These are phyloP conservation scores for Fusarium illudens DNA, from an alignment of 2,329 filamentous ascomycete genomes.

Conservation along the genomic window DNA sequence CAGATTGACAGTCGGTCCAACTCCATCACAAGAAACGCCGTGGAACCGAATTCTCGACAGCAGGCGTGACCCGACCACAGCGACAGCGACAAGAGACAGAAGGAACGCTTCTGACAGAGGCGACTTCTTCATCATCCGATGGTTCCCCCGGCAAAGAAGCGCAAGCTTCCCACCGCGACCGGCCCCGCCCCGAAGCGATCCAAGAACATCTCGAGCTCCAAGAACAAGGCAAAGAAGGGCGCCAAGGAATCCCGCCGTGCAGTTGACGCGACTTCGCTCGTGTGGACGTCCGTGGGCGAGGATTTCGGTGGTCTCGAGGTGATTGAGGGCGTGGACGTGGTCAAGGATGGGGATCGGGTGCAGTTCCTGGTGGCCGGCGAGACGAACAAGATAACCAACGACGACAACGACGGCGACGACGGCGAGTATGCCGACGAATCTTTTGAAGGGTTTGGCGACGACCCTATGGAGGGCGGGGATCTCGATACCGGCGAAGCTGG, in stretches of 20 bases:
- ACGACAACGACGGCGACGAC: slow-evolving; percentile 21
- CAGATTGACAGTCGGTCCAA: slow-evolving; percentile 19
- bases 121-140: slow-evolving; percentile 35
- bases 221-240: slow-evolving; percentile 44
- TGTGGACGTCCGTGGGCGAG: slow-evolving; percentile 82
- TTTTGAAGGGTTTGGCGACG: slow-evolving; percentile 72
- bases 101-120: slow-evolving; percentile 12
- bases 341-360: slow-evolving; percentile 68
- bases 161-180: slow-evolving; percentile 48
- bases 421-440: slow-evolving; percentile 58
- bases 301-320: slow-evolving; percentile 94
- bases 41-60: slow-evolving; percentile 1
- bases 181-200: slow-evolving; percentile 49
- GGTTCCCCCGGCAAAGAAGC: slow-evolving; percentile 48
- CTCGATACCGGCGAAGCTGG: slow-evolving; percentile 46
- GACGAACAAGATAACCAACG: slow-evolving; percentile 50
- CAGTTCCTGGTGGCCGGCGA: slow-evolving; percentile 60
- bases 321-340: slow-evolving; percentile 88
- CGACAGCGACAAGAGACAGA: not conserved
- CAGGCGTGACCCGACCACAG: not conserved
- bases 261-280: slow-evolving; percentile 58
- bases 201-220: slow-evolving; percentile 42
- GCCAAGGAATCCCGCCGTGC: slow-evolving; percentile 40
- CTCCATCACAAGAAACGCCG: slow-evolving; percentile 13
- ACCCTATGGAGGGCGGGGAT: slow-evolving; percentile 46